Base-by-base conservation (phyloP, 129 eudicot genomes). In the Helichrysum umbraculigerum region DNA sequence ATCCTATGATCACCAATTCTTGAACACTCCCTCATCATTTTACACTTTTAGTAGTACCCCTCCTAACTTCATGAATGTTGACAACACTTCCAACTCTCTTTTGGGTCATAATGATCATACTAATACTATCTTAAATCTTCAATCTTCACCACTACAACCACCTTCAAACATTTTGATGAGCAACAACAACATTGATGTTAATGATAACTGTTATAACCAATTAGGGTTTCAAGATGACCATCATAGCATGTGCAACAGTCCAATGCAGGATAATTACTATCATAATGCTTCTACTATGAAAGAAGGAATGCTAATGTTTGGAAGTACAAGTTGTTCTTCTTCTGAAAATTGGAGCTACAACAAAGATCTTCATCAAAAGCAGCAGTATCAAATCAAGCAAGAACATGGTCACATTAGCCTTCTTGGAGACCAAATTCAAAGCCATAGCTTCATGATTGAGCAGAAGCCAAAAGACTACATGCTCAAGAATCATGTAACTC, bases 301-400 rank as follows among this genome's bases (percentile, higher is more conserved):
- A 73, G 83, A 84, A 39, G 76, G 79, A 12, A 72, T 88, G 81
- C 42, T 86, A 19, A 76, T 86, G 74, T 88, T 88, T 56, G 90
- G 93, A 73, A 76, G 86, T 66, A 65, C 79, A 17, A 78, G 80
- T 22, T 79, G 86, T 70, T 88, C 88, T 16, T 89, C 91, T 1
- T 89, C 95, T 59, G 91, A 89, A 50, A 83, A 81, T 81, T 85
- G 88, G 66, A 86, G 81, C 57, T 71, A 78, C 77, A 71, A 2
- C 37, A 71, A 78, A 72, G 78, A 56, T 50, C 70, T 35, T 73
- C 52, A 56, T 72, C 74, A 79, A 17, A 71, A 72, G 60, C 78
- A 79, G 1, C 63, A 72, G 47, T 56, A 66, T 66, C 85, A 77
- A 29, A 71, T 83, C 73, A 86, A 86, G 82, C 79, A 86, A 80